Conservation (phyloP, 1,284 basidiomycete genomes). For the Puccinia triticina region DNA sequence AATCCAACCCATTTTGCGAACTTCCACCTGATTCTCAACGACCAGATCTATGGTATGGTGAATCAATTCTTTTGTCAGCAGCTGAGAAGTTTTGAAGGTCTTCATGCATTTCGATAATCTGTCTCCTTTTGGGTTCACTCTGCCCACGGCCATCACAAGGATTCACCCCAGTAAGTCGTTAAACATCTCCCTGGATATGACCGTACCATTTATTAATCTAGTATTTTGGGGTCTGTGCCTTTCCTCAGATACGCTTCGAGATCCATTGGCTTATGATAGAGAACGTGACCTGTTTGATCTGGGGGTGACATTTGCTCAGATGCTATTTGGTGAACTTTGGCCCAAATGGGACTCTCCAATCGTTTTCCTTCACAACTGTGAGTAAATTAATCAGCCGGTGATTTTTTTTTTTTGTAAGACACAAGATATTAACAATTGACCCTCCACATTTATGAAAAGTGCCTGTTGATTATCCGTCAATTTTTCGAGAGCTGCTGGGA, state of each 20-base stretch:
- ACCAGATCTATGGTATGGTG: conserved; percentile 47
- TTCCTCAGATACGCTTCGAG: conserved; percentile 56
- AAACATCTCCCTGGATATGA: not conserved
- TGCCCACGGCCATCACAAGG: conserved; percentile 18
- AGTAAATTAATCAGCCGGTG: not conserved
- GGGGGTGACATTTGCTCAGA: conserved; percentile 57
- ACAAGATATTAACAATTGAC: not conserved
- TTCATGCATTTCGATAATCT: not conserved
- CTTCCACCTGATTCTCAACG: conserved; percentile 20
- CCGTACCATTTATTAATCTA: not conserved
- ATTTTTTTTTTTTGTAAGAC: not conserved
- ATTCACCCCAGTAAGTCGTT: conserved; percentile 34
- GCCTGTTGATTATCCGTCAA: conserved; percentile 41
- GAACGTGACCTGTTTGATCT: conserved; percentile 59
- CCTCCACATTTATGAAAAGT: not conserved
- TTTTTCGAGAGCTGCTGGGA: conserved; percentile 31
- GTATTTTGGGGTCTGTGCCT: not conserved
- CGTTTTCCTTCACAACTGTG: conserved; percentile 33
- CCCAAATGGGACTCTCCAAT: conserved; percentile 31
- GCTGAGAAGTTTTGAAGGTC: not conserved
- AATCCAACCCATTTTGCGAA: conserved; percentile 47
- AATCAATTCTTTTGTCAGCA: not conserved
- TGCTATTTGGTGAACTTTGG: conserved; percentile 57
- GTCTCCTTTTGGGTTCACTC: not conserved
- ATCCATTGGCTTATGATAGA: conserved; percentile 56